phyloP scores from a whole-genome alignment of 345 rosid species.

The Tarenaya hassleriana region DNA sequence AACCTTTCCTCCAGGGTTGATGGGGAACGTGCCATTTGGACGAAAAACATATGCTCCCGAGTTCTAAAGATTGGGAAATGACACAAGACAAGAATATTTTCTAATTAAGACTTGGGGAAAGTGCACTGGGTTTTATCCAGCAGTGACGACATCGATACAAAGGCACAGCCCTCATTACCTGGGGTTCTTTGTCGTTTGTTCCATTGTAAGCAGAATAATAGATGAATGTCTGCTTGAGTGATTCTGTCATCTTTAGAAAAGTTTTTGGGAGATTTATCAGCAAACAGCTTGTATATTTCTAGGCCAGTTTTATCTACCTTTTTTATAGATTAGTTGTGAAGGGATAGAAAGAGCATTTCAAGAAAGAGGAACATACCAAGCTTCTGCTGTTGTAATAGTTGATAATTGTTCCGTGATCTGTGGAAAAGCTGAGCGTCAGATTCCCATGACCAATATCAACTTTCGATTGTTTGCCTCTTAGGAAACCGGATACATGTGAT shows the following conservation, averaged over 20 bases:
- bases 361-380: slow-evolving; percentile 38
- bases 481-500: slow-evolving; percentile 45
- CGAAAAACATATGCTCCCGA: slow-evolving; percentile 93
- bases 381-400: slow-evolving; percentile 55
- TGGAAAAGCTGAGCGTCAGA: slow-evolving; percentile 56
- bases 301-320: background rate
- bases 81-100: slow-evolving; percentile 26
- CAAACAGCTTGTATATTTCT: background rate
- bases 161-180: slow-evolving; percentile 63
- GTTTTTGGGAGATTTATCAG: slow-evolving; percentile 25
- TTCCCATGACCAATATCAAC: slow-evolving; percentile 66
- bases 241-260: slow-evolving; percentile 57
- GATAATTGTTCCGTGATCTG: slow-evolving; percentile 35
- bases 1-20: slow-evolving; percentile 66
- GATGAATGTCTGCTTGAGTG: slow-evolving; percentile 59
- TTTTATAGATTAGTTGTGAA: background rate
- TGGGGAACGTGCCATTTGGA: slow-evolving; percentile 66
- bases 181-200: slow-evolving; percentile 54
- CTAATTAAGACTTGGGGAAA: slow-evolving; percentile 12
- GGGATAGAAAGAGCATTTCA: slow-evolving; percentile 1
- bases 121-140: slow-evolving; percentile 13
- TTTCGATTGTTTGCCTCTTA: slow-evolving; percentile 34
- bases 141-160: background rate
- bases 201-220: slow-evolving; percentile 68
- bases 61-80: slow-evolving; percentile 40